Percentiles rank a stretch among this genome's conserved stretches.
Conservation (phyloP, 2,329 filamentous ascomycete species). For the Paraconiothyrium sp. region DNA sequence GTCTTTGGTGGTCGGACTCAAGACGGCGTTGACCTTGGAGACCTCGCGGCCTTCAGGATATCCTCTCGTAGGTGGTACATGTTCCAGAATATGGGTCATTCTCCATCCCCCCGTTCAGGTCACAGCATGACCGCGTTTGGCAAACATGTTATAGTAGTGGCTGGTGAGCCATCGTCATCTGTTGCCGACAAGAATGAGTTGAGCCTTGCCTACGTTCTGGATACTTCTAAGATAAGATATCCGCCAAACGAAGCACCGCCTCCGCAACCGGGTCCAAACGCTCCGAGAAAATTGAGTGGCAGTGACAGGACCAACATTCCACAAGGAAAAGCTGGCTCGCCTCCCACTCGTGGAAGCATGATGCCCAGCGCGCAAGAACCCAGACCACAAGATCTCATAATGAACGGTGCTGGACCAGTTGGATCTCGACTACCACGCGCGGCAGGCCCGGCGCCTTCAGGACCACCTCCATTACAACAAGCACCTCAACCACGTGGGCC, state of each 20-base stretch:
- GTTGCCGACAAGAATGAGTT: conserved; percentile 83
- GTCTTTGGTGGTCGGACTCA: conserved; percentile 96
- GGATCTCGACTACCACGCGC: conserved; percentile 69
- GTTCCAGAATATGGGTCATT: conserved; percentile 99
- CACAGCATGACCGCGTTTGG: conserved; percentile 97
- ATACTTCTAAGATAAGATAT: conserved; percentile 96
- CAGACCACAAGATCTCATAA: conserved; percentile 48
- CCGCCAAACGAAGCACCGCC: conserved; percentile 73
- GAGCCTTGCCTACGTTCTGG: conserved; percentile 87
- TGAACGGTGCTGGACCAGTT: conserved; percentile 42
- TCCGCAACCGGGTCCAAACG: conserved; percentile 37
- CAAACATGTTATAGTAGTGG: conserved; percentile 90
- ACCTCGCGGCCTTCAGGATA: conserved; percentile 86
- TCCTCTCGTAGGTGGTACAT: conserved; percentile 95
- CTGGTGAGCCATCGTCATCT: conserved; percentile 91
- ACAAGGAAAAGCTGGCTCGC: conserved; percentile 45
- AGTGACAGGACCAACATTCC: conserved; percentile 56
- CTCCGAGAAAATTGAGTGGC: conserved; percentile 57
- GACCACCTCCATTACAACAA: conserved; percentile 72
- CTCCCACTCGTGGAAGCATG: conserved; percentile 56
- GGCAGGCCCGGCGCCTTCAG: conserved; percentile 67
- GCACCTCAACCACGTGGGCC: conserved; percentile 65
- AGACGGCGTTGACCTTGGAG: conserved; percentile 89
- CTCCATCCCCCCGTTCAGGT: conserved; percentile 89
- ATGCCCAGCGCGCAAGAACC: conserved; percentile 39